phyloP scores from a whole-genome alignment of 306 rosid species.

The Trichosanthes truncata region DNA sequence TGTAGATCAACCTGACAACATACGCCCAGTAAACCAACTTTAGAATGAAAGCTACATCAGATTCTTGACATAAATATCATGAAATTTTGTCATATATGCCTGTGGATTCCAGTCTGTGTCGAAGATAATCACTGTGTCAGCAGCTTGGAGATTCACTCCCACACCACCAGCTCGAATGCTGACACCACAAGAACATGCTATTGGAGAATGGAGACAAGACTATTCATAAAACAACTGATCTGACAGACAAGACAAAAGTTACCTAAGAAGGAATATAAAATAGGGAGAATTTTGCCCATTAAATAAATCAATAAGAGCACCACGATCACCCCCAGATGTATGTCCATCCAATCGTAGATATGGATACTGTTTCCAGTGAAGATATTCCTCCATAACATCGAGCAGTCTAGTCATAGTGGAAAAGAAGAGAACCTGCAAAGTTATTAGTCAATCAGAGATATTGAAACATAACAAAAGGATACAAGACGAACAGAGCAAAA shows the following conservation, averaged over 20 bases:
- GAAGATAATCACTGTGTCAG: conserved; percentile 92
- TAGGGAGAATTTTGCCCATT: conserved; percentile 65
- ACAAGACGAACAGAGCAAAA: background rate
- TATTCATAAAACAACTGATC: background rate
- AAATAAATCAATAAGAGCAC: conserved; percentile 81
- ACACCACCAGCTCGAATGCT: conserved; percentile 99
- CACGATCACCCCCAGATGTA: conserved; percentile 94
- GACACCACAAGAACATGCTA: conserved; percentile 2
- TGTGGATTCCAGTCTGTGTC: conserved; percentile 99
- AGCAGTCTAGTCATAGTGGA: conserved; percentile 99
- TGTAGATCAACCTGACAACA: conserved; percentile 88
- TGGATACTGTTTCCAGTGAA: conserved; percentile 63
- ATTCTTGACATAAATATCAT: conserved; percentile 12
- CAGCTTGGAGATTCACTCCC: conserved; percentile 99
- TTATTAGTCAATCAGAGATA: background rate
- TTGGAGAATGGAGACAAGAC: background rate
- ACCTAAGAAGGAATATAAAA: conserved; percentile 95
- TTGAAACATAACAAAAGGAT: conserved; percentile 1
- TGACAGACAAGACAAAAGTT: background rate
- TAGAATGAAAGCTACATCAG: background rate
- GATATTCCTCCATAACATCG: conserved; percentile 98
- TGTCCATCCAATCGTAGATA: conserved; percentile 98
- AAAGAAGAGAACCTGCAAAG: conserved; percentile 91
- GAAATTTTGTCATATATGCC: conserved; percentile 31
- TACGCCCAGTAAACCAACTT: conserved; percentile 19